Percentiles rank a stretch among this genome's conserved stretches.
phyloP scores from a whole-genome alignment of 139 green algal species.

The Coelastrella sp. region DNA sequence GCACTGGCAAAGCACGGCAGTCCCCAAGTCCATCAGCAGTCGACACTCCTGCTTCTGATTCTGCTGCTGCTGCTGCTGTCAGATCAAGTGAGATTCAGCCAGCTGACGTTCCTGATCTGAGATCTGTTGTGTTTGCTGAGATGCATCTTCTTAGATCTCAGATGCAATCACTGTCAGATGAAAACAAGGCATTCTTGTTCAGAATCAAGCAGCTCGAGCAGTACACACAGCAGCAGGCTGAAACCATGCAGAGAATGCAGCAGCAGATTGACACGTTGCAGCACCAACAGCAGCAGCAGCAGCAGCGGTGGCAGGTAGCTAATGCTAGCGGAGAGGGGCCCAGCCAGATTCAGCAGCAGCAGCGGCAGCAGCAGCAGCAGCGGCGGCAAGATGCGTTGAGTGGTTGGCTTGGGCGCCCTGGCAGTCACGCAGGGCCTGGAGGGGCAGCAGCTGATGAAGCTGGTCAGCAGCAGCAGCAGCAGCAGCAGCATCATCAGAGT shows the following conservation, averaged over 20 bases:
- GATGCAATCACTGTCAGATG: conserved; percentile 1
- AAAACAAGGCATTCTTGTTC: conserved; percentile 44
- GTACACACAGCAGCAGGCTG: not conserved
- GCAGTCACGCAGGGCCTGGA: not conserved
- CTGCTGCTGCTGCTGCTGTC: conserved; percentile 1
- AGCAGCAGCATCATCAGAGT: not conserved
- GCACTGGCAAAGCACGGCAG: not conserved
- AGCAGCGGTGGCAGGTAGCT: not conserved
- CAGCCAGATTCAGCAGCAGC: not conserved
- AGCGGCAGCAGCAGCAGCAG: not conserved
- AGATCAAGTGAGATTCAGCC: not conserved
- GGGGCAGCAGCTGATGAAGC: not conserved
- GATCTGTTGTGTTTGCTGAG: conserved; percentile 22
- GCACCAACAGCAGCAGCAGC: conserved; percentile 16
- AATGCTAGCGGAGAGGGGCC: not conserved
- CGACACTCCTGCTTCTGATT: not conserved
- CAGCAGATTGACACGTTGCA: not conserved
- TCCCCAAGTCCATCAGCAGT: not conserved
- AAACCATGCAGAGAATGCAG: conserved; percentile 24
- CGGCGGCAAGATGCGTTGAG: not conserved
- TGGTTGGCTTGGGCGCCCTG: not conserved
- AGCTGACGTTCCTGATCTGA: not conserved
- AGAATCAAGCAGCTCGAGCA: conserved; percentile 52
- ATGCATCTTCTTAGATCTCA: conserved; percentile 12
- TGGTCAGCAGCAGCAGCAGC: not conserved